Conservation (phyloP, 306 rosid genomes). For the Nissolia schottii region DNA sequence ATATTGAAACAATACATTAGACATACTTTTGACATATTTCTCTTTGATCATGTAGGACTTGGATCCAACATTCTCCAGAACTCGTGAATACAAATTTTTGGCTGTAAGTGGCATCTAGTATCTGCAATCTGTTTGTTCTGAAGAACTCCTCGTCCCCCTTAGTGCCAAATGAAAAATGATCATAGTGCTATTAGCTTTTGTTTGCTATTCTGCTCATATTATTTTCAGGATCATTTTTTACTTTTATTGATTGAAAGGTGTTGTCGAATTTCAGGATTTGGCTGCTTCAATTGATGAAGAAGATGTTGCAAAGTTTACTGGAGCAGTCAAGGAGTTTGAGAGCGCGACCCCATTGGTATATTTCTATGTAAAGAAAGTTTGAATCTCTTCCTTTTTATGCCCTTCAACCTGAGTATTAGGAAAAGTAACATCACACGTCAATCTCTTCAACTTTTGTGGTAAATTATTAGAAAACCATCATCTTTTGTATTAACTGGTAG, state of each 20-base stretch:
- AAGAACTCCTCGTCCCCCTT: not conserved
- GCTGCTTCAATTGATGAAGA: conserved; percentile 43
- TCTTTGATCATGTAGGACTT: conserved; percentile 39
- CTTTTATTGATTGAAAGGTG: conserved; percentile 11
- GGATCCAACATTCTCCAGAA: conserved; percentile 52
- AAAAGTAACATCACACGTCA: not conserved
- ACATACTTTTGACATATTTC: not conserved
- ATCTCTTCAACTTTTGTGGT: not conserved
- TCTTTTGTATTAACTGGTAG: not conserved
- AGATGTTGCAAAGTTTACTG: conserved; percentile 41
- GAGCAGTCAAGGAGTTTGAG: conserved; percentile 36
- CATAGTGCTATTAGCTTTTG: not conserved
- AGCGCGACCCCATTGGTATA: conserved; percentile 44
- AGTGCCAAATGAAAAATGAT: not conserved
- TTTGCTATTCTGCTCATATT: not conserved
- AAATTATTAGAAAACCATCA: not conserved
- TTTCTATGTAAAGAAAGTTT: not conserved
- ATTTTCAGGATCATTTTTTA: conserved; percentile 9
- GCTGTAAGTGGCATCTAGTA: conserved; percentile 32
- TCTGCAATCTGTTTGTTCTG: conserved; percentile 9
- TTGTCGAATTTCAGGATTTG: conserved; percentile 38
- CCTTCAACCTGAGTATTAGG: not conserved
- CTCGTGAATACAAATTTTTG: conserved; percentile 46
- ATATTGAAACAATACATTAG: not conserved
- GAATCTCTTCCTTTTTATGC: not conserved